Conservation (phyloP, 1,139 yeast genomes). For the Scheffersomyces cryptocercus region DNA sequence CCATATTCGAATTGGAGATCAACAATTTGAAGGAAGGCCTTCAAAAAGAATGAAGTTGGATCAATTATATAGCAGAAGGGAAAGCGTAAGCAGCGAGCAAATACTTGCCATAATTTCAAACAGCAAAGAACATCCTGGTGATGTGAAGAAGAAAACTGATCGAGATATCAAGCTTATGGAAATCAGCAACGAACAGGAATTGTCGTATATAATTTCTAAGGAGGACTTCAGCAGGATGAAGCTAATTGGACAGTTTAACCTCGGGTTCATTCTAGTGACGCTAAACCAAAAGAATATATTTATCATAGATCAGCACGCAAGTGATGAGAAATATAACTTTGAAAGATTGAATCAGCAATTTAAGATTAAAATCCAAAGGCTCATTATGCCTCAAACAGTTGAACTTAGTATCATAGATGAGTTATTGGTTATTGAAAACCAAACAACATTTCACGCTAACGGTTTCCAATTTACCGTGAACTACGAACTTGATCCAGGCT, state of each 20-base stretch:
- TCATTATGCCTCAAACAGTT: constrained; percentile 64
- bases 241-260: constrained; percentile 87
- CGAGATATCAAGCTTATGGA: background rate
- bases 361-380: constrained; percentile 56
- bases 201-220: constrained; percentile 59
- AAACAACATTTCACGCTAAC: constrained; percentile 59
- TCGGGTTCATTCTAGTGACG: constrained; percentile 82
- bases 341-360: constrained; percentile 64
- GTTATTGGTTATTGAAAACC: constrained; percentile 61
- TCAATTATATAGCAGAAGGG: constrained; percentile 8
- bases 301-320: constrained; percentile 95
- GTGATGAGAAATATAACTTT: constrained; percentile 91
- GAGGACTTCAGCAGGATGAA: constrained; percentile 69
- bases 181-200: constrained; percentile 37
- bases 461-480: constrained; percentile 68
- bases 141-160: too few species aligned
- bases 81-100: background rate
- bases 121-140: too few species aligned
- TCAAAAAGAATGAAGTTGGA: constrained; percentile 9
- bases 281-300: constrained; percentile 57
- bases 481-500: constrained; percentile 50
- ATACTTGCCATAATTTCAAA: background rate
- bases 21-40: constrained; percentile 15
- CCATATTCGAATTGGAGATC: constrained; percentile 15
- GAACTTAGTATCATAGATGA: constrained; percentile 81